These are phyloP conservation scores for Mortierella claussenii DNA, from an alignment of 192 early-diverging fungal genomes.

Conservation along the genomic window DNA sequence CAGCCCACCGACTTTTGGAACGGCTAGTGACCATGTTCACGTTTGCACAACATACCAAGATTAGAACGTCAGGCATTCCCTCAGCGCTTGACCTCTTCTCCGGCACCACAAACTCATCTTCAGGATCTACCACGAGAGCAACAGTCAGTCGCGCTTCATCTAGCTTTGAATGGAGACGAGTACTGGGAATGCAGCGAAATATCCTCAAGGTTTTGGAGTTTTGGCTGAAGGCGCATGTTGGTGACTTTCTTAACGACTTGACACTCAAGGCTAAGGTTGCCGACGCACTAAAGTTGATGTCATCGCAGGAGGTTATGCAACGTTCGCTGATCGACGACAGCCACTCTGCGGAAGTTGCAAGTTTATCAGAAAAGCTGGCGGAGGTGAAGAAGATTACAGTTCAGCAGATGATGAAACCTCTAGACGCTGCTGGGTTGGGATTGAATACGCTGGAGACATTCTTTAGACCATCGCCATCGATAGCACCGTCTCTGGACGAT, in stretches of 20 bases:
- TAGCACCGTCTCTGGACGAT: conserved; percentile 29
- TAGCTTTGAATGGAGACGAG: conserved; percentile 44
- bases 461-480: background rate
- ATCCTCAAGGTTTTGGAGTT: conserved; percentile 68
- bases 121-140: background rate
- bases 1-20: conserved; percentile 50
- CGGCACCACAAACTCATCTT: conserved; percentile 28
- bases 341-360: background rate
- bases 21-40: conserved; percentile 52
- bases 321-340: conserved; percentile 6
- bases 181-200: conserved; percentile 50
- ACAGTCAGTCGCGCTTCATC: conserved; percentile 6
- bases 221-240: conserved; percentile 69
- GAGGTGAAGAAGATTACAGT: conserved; percentile 22
- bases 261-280: conserved; percentile 56
- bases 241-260: conserved; percentile 72
- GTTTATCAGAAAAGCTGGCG: conserved; percentile 1
- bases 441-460: conserved; percentile 27
- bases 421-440: conserved; percentile 15
- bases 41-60: conserved; percentile 32
- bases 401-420: conserved; percentile 25
- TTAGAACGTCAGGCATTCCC: conserved; percentile 11
- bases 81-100: conserved; percentile 53
- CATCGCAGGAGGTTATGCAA: conserved; percentile 12
- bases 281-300: conserved; percentile 11